phyloP scores from a whole-genome alignment of 768 basidiomycete genomes.

The Phanerochaete sordida region DNA sequence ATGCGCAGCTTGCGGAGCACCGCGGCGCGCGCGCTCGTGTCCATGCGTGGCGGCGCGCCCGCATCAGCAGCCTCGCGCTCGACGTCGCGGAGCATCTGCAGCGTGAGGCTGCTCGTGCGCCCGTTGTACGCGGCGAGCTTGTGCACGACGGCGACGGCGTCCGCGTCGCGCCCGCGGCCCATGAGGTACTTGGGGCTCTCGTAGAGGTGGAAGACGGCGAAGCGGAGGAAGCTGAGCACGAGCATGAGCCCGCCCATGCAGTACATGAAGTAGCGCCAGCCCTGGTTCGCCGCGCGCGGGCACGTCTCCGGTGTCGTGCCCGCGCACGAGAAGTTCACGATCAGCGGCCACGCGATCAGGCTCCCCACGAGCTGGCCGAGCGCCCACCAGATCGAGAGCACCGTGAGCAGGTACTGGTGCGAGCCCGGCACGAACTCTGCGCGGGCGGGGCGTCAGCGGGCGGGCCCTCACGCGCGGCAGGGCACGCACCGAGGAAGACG shows the following conservation, averaged over 20 bases:
- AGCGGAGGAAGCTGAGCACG: conserved; percentile 55
- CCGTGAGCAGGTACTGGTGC: conserved; percentile 72
- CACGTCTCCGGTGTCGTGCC: conserved; percentile 32
- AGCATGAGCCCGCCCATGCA: conserved; percentile 69
- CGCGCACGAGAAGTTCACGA: conserved; percentile 64
- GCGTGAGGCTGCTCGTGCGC: conserved; percentile 40
- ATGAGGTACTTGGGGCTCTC: conserved; percentile 74
- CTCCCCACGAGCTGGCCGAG: conserved; percentile 66
- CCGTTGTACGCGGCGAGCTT: conserved; percentile 61
- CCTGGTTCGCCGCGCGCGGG: conserved; percentile 51
- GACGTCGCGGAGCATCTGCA: conserved; percentile 42
- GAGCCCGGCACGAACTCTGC: conserved; percentile 66
- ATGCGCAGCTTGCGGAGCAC: conserved; percentile 33
- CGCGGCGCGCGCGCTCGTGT: conserved; percentile 37
- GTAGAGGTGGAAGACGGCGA: conserved; percentile 61
- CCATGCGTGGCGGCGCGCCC: conserved; percentile 17
- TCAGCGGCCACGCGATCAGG: conserved; percentile 68
- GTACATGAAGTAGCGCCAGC: conserved; percentile 77
- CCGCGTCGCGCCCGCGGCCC: conserved; percentile 61
- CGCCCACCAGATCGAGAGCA: conserved; percentile 80
- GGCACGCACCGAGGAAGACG: conserved; percentile 65
- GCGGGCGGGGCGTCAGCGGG: too few relatives aligned
- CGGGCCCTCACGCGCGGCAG: too few relatives aligned
- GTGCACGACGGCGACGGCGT: conserved; percentile 61
- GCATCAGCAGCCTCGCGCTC: conserved; percentile 4